These are phyloP conservation scores for Colletotrichum siamense DNA, from an alignment of 2,329 filamentous ascomycete genomes.

Conservation along the genomic window DNA sequence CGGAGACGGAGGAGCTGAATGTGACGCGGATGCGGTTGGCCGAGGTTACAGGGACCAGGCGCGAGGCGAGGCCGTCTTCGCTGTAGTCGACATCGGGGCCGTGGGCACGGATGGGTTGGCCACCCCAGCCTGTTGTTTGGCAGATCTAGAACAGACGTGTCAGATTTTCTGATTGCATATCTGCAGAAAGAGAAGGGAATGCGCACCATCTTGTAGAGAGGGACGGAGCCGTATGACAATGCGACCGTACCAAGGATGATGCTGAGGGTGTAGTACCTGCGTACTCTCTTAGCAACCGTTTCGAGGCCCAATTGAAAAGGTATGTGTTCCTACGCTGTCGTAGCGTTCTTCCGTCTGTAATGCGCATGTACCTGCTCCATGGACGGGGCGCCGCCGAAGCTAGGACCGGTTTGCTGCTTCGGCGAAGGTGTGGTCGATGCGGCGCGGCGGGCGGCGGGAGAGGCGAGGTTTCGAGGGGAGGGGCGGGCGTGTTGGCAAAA, in stretches of 20 bases:
- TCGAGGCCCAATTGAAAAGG: background rate
- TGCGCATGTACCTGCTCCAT: conserved; percentile 71
- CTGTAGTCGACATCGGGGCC: conserved; percentile 46
- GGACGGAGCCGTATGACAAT: conserved; percentile 82
- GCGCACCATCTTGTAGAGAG: conserved; percentile 83
- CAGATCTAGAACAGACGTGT: conserved; percentile 64
- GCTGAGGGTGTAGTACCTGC: conserved; percentile 76
- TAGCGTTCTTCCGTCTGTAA: conserved; percentile 72
- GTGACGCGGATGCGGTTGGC: conserved; percentile 91
- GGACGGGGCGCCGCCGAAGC: conserved; percentile 28
- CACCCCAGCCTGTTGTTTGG: conserved; percentile 88
- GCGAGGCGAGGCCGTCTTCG: conserved; percentile 71
- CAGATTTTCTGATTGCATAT: conserved; percentile 19
- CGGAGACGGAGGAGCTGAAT: conserved; percentile 94
- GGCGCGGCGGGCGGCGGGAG: conserved; percentile 26
- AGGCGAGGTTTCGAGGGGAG: conserved; percentile 24
- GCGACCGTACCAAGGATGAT: conserved; percentile 81
- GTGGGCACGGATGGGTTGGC: conserved; percentile 87
- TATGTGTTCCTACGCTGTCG: conserved; percentile 46
- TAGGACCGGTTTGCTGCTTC: conserved; percentile 30
- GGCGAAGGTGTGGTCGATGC: conserved; percentile 33
- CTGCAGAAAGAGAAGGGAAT: background rate
- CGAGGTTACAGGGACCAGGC: conserved; percentile 80
- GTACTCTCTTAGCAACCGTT: conserved; percentile 18
- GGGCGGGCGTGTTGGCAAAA: conserved; percentile 41